Percentiles rank a stretch among this genome's conserved stretches.
phyloP scores from a whole-genome alignment of 805 yeast genomes.

The Nakazawaea ishiwadae region DNA sequence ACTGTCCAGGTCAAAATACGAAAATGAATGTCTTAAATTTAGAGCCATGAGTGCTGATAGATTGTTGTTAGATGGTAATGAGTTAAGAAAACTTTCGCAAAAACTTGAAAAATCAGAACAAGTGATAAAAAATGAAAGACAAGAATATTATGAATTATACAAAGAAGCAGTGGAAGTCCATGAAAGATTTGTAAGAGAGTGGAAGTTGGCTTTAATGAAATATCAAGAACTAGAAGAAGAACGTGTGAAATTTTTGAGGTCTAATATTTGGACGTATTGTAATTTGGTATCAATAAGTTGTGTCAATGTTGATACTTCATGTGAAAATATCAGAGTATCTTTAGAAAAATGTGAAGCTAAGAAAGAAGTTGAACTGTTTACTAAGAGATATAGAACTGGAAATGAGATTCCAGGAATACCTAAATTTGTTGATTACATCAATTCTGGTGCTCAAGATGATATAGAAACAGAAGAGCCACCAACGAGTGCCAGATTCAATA shows the following conservation, averaged over 20 bases:
- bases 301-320: constrained; percentile 72
- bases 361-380: constrained; percentile 52
- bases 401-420: constrained; percentile 54
- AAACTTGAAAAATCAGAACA: constrained; percentile 48
- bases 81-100: constrained; percentile 53
- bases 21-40: constrained; percentile 51
- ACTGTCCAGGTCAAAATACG: constrained; percentile 43
- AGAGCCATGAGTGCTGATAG: constrained; percentile 58
- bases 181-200: constrained; percentile 65
- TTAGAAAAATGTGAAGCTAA: constrained; percentile 66
- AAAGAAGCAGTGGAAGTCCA: constrained; percentile 49
- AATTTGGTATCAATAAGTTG: constrained; percentile 72
- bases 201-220: constrained; percentile 60
- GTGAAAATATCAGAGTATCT: constrained; percentile 62
- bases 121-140: constrained; percentile 35
- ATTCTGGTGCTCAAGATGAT: constrained; percentile 10
- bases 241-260: constrained; percentile 62
- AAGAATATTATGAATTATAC: constrained; percentile 55
- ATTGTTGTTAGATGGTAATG: constrained; percentile 69
- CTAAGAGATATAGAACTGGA: constrained; percentile 59
- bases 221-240: constrained; percentile 69
- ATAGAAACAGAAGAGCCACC: constrained; percentile 2
- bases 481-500: not conserved
- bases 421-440: constrained; percentile 55
- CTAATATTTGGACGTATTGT: constrained; percentile 74